Base-by-base conservation (phyloP, 2,329 filamentous ascomycete genomes). In the Arthrobotrys conoides region DNA sequence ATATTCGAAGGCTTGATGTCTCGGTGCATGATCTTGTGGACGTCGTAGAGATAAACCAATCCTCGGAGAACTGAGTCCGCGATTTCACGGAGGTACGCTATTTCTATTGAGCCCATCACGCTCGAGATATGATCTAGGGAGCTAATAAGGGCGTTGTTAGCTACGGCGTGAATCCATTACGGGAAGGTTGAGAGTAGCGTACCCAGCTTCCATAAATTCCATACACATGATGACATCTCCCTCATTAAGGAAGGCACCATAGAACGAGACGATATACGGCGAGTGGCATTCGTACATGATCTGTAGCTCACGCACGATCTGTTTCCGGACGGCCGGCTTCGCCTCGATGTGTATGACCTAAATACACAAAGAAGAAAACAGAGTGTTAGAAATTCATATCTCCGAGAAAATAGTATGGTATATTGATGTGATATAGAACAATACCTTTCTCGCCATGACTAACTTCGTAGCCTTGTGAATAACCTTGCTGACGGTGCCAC, bases 121-220 rank as follows among this genome's bases (percentile, higher is more conserved):
- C 93, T 94, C 0, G 96, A 97, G 79, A 99, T 93, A 81, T 92
- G 90, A 85, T 99, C 96, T 64, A 99, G 90, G 30, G 96, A 92
- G 65, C 96, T 97, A 84, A 80, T 82, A 48, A 76, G 72, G 12
- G 49, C 12, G 10, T 36, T 27, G 27, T 59, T 59, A 46, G 55
- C 14, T 36, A 16, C 22, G 16, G 22, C 12, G 30, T n/a, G 14
- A 67, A 38, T 24, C 12, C 8, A n/a, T 20, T 59, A 80, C 82
- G 59, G 82, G 71, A 63, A 18, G 48, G 36, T 51, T 44, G 66
- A 71, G 38, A 41, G 38, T 22, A 16, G 30, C 93, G 85, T 88
- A 98, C 96, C 96, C 96, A 84, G 95, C 93, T 85, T 99, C 96
- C 93, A 97, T 97, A 84, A 99, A 98, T 85, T 99, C 96, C 96